These are phyloP conservation scores for Morella rubra DNA, from an alignment of 306 rosid genomes.

Conservation along the genomic window DNA sequence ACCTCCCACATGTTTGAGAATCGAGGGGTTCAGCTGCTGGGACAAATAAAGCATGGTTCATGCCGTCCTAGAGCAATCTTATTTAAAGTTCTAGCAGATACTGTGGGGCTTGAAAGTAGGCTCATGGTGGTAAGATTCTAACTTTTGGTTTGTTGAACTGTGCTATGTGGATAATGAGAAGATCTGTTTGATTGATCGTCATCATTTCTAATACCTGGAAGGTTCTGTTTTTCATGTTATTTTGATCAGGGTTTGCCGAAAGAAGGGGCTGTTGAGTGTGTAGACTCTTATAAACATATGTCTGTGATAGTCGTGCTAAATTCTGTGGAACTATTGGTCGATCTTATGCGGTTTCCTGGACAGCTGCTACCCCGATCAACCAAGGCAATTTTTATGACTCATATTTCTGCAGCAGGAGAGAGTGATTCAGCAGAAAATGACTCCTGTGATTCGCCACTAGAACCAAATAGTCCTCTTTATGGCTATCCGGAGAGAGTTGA, in stretches of 20 bases:
- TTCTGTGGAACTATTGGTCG: constrained; percentile 86
- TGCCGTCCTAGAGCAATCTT: constrained; percentile 93
- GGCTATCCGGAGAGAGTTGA: constrained; percentile 84
- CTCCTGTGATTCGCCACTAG: constrained; percentile 98
- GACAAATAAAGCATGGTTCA: constrained; percentile 92
- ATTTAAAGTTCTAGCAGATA: constrained; percentile 90
- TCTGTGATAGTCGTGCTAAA: constrained; percentile 78
- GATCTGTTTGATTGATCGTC: constrained; percentile 23
- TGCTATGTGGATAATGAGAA: neutral
- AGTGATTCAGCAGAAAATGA: constrained; percentile 99
- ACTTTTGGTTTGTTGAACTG: constrained; percentile 24
- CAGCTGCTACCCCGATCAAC: constrained; percentile 77
- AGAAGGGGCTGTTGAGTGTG: constrained; percentile 72
- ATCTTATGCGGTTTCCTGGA: constrained; percentile 97
- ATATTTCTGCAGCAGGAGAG: constrained; percentile 93
- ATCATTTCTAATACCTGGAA: constrained; percentile 24
- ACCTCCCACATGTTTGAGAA: constrained; percentile 75
- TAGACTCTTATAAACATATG: constrained; percentile 86
- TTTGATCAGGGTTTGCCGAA: constrained; percentile 81
- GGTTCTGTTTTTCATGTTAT: constrained; percentile 26
- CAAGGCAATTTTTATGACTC: constrained; percentile 85
- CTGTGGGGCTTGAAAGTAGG: constrained; percentile 95
- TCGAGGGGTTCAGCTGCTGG: constrained; percentile 87
- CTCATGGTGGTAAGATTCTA: constrained; percentile 80
- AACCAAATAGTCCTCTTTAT: constrained; percentile 98